Percentiles rank a stretch among this genome's conserved stretches.
These are phyloP conservation scores for Rhexocercosporidium sp. DNA, from an alignment of 2,329 filamentous ascomycete species.

Conservation along the genomic window DNA sequence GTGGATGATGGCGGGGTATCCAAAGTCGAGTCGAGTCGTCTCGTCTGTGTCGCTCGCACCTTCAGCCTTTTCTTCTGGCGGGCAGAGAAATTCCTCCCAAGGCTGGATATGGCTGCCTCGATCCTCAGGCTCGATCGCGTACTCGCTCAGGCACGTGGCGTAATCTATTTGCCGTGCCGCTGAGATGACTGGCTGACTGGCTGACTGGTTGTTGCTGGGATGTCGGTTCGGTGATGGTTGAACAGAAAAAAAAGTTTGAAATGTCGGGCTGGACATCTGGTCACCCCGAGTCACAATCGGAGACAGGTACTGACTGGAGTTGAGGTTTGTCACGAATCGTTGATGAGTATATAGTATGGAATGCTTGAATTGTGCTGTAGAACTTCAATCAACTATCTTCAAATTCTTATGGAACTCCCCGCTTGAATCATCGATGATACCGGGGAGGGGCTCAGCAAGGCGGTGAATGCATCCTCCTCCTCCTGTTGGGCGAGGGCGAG, in stretches of 20 bases:
- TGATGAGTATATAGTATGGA: no score
- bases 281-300: no score
- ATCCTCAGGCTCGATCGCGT: neutral
- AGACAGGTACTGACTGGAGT: no score
- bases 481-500: neutral
- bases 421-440: neutral
- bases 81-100: constrained; percentile 3
- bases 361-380: no score
- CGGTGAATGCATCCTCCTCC: no score
- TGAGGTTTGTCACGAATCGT: no score
- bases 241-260: neutral
- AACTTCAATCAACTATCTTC: no score
- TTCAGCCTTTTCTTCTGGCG: constrained; percentile 24
- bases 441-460: neutral
- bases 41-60: neutral
- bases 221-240: no score
- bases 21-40: neutral
- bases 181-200: no score
- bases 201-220: no score
- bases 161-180: neutral
- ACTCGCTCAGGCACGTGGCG: constrained; percentile 7
- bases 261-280: no score
- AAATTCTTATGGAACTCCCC: neutral
- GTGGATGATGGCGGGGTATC: constrained; percentile 10
- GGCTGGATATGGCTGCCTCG: neutral